Percentiles rank a stretch among this genome's conserved stretches.
Conservation (phyloP, 805 yeast species). For the Zygosaccharomyces pseudorouxii region DNA sequence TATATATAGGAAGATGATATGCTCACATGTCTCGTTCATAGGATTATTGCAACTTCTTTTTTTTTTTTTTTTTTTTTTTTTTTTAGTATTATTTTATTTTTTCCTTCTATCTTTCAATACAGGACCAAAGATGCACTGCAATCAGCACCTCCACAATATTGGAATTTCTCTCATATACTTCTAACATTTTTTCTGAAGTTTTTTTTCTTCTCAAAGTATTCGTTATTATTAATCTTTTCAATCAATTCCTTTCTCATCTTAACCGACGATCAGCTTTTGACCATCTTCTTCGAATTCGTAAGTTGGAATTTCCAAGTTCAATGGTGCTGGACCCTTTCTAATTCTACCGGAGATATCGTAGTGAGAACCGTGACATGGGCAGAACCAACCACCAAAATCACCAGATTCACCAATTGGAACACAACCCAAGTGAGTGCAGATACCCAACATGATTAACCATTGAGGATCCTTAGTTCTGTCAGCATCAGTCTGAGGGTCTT, state of each 20-base stretch:
- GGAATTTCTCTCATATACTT: neutral
- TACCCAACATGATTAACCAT: constrained; percentile 99
- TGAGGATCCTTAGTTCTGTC: constrained; percentile 96
- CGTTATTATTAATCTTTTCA: constrained; percentile 1
- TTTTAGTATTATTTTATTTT: neutral
- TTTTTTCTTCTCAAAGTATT: neutral
- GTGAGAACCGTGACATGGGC: constrained; percentile 99
- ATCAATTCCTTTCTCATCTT: constrained; percentile 25
- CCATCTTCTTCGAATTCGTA: constrained; percentile 77
- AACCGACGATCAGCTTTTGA: constrained; percentile 80
- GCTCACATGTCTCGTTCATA: constrained; percentile 16
- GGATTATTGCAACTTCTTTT: neutral
- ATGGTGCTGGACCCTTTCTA: constrained; percentile 99
- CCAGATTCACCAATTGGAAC: constrained; percentile 99
- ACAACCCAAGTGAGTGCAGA: constrained; percentile 99
- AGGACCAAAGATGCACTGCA: neutral
- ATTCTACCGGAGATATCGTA: constrained; percentile 99
- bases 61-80: neutral
- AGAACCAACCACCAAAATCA: constrained; percentile 99
- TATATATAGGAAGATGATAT: constrained; percentile 15
- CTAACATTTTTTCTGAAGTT: constrained; percentile 1
- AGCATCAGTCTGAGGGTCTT: constrained; percentile 92
- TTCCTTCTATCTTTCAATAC: constrained; percentile 3
- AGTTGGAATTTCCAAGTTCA: constrained; percentile 93
- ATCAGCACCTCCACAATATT: neutral